Percentiles rank a stretch among this genome's conserved stretches.
Evolutionary conservation across 2,329 filamentous ascomycete species (phyloP).

Genomic region (Venturiaceae sp.): DNA sequence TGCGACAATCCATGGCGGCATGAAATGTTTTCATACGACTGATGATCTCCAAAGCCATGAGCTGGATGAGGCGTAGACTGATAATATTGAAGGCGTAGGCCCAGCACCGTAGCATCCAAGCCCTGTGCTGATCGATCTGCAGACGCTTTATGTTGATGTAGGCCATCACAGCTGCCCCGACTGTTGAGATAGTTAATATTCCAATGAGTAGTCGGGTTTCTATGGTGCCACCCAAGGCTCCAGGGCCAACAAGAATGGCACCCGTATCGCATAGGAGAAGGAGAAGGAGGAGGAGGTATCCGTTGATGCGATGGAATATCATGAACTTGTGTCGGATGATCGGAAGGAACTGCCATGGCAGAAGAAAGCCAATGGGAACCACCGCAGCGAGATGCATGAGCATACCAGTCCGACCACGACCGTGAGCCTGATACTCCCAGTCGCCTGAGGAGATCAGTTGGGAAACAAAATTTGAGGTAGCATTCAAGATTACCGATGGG

Average conservation of each 20-base stretch:
- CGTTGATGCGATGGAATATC: constrained; percentile 50
- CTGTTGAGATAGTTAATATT: constrained; percentile 35
- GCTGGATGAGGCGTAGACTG: background rate
- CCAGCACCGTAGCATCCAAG: constrained; percentile 50
- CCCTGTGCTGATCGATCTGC: constrained; percentile 54
- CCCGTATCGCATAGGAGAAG: constrained; percentile 36
- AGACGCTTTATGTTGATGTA: constrained; percentile 48
- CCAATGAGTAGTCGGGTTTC: constrained; percentile 38
- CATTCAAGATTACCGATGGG: too few relatives aligned
- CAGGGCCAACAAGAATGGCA: constrained; percentile 43
- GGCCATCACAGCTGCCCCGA: constrained; percentile 34
- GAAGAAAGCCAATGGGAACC: constrained; percentile 29
- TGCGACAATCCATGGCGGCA: background rate
- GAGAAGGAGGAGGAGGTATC: constrained; percentile 45
- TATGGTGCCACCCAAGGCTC: constrained; percentile 44
- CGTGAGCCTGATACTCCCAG: constrained; percentile 31
- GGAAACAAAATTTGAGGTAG: too few relatives aligned
- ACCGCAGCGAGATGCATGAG: constrained; percentile 31
- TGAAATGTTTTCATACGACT: background rate
- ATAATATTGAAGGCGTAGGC: background rate
- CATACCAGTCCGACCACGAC: constrained; percentile 28
- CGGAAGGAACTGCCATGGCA: constrained; percentile 32
- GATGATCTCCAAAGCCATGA: background rate
- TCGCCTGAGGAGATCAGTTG: too few relatives aligned
- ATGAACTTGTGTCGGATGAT: constrained; percentile 36